Base-by-base conservation (phyloP, 2,329 filamentous ascomycete genomes). In the Tolypocladium pustulatum region DNA sequence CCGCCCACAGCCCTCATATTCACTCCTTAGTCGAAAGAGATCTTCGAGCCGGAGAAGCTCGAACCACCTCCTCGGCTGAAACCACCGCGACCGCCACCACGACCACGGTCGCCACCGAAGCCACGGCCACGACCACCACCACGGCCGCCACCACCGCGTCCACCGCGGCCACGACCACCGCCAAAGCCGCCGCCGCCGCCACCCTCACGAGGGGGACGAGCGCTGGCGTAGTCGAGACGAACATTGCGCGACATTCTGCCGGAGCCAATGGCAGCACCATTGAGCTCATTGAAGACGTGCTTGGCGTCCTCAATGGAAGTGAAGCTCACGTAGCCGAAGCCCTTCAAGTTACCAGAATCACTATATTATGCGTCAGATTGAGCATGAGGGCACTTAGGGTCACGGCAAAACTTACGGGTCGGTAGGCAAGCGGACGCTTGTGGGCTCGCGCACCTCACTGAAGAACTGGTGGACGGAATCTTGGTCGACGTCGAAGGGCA, bases 301-400 rank as follows among this genome's bases (percentile, higher is more conserved):
- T 88, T 89, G 68, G 92, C 90, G 68, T 96, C 91, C 34, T 96
- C 91, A 62, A 94, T 73, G 22, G 88, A 89, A 66, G 78, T 77
- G 80, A 93, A 96, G 70, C 87, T 87, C 63, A 96, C 87, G 72
- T 97, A 97, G 58, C 90, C 92, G 74, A 95, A 96, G 59, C 92
- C 92, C 86, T 96, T 96, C 71, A 88, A 86, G 66, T 86, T 84
- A 64, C 91, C 91, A 62, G 85, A 85, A 61, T 96, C 91, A 72
- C 86, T 86, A 60, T 36, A 41, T 10, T 15, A 32, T 10, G 27
- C 22, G 57, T 65, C 41, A 63, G 60, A 57, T 40, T 27, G 30
- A 17, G 27, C 20, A 22, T 17, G 22, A 27, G 22, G 8, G 36
- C 20, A 20, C 7, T 2, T 8, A 17, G 41, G 32, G 46, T 34